Percentiles rank a stretch among this genome's conserved stretches.
Conservation (phyloP, 306 rosid species). For the Ceratonia siliqua region DNA sequence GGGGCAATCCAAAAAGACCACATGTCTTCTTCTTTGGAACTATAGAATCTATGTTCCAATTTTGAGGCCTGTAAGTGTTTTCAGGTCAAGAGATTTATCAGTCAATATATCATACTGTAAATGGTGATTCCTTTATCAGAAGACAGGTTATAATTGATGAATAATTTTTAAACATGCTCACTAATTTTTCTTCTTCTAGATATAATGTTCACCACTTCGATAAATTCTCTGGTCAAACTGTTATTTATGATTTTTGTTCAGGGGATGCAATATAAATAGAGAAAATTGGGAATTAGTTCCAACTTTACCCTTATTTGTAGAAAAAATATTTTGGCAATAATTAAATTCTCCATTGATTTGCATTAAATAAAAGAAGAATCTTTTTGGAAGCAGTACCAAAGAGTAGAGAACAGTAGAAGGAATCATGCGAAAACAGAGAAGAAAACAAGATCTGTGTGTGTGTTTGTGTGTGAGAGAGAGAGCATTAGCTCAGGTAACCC, state of each 20-base stretch:
- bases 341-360: not conserved
- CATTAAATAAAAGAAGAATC: not conserved
- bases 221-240: not conserved
- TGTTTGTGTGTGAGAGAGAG: no score
- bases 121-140: not conserved
- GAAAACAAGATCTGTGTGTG: no score
- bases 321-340: not conserved
- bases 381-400: no score
- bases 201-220: not conserved
- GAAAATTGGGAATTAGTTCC: not conserved
- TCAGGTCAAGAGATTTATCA: not conserved
- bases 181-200: not conserved
- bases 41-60: slow-evolving; percentile 23
- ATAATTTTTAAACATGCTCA: not conserved
- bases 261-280: not conserved
- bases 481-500: no score
- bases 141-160: not conserved
- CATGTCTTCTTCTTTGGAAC: slow-evolving; percentile 6
- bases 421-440: no score
- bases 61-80: slow-evolving; percentile 43
- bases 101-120: not conserved
- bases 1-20: slow-evolving; percentile 34
- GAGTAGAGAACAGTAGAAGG: no score
- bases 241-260: not conserved
- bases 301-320: not conserved